Evolutionary conservation across 257 asterid species (phyloP).

Genomic region (Solanum ossicruentum): DNA sequence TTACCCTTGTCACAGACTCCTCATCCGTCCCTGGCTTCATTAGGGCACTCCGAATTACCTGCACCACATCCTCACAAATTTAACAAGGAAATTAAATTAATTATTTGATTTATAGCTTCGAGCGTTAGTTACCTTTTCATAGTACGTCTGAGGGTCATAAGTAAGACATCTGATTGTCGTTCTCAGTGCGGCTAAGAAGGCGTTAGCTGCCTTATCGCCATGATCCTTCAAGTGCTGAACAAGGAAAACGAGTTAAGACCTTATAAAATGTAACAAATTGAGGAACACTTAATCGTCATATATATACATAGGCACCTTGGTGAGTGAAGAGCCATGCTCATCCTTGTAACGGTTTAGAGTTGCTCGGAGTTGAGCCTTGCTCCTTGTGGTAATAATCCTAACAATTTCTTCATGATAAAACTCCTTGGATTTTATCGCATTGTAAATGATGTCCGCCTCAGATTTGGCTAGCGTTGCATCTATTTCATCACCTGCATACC

Average conservation of each 20-base stretch:
- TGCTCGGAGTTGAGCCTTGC: conserved; percentile 59
- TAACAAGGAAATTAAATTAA: background rate
- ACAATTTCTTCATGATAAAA: conserved; percentile 48
- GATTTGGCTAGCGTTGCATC: conserved; percentile 31
- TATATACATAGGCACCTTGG: conserved; percentile 33
- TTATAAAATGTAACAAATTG: too few relatives aligned
- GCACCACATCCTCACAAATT: background rate
- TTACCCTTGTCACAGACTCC: conserved; percentile 43
- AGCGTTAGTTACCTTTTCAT: conserved; percentile 43
- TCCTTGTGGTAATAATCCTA: conserved; percentile 58
- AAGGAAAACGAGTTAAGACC: background rate
- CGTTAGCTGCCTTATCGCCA: conserved; percentile 16
- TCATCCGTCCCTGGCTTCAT: conserved; percentile 45
- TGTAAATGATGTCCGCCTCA: conserved; percentile 39
- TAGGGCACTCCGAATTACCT: conserved; percentile 50
- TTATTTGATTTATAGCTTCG: background rate
- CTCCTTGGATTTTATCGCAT: conserved; percentile 27
- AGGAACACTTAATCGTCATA: too few relatives aligned
- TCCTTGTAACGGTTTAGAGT: conserved; percentile 57
- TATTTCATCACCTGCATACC: conserved; percentile 51
- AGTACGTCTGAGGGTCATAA: conserved; percentile 47
- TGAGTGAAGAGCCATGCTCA: conserved; percentile 43
- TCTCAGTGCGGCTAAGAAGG: conserved; percentile 20
- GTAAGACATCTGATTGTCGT: conserved; percentile 38
- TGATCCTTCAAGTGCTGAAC: conserved; percentile 45